phyloP scores from a whole-genome alignment of 495 filamentous ascomycete genomes.

The Aspergillus bertholletiae region DNA sequence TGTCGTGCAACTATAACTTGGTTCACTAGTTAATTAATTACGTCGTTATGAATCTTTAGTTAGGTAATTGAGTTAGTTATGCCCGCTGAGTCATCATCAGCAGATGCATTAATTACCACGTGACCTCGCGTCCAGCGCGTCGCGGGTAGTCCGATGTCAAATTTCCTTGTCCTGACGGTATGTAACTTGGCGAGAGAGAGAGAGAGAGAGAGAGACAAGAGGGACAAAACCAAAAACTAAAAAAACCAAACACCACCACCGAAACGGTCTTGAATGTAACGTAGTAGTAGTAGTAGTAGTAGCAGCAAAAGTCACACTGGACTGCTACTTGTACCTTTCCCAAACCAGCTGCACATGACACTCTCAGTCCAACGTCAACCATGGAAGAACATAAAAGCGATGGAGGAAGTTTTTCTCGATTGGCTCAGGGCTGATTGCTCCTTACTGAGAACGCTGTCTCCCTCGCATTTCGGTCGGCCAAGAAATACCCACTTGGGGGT shows the following conservation, averaged over 20 bases:
- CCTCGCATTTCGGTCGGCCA: not conserved
- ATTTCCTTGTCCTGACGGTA: not conserved
- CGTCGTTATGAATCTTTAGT: too few species aligned
- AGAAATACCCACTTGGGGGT: not conserved
- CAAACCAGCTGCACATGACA: not conserved
- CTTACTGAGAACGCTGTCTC: not conserved
- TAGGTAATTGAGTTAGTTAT: too few species aligned
- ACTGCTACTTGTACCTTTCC: not conserved
- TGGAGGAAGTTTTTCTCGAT: too few species aligned
- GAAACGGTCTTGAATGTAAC: too few species aligned
- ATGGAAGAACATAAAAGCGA: not conserved
- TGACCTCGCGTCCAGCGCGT: conserved; percentile 3
- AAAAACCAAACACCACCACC: too few species aligned
- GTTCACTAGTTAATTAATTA: too few species aligned
- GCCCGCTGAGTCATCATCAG: not conserved
- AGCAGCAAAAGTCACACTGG: not conserved
- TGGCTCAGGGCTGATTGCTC: too few species aligned
- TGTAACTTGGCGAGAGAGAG: too few species aligned
- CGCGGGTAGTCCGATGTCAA: not conserved
- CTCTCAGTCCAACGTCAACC: not conserved
- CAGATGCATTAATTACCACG: not conserved
- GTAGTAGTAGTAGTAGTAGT: too few species aligned
- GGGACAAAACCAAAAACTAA: too few species aligned
- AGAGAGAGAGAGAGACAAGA: not conserved
- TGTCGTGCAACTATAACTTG: too few species aligned